Evolutionary conservation across 2,329 filamentous ascomycete species (phyloP).

Genomic region (Sporothrix dimorphospora): DNA sequence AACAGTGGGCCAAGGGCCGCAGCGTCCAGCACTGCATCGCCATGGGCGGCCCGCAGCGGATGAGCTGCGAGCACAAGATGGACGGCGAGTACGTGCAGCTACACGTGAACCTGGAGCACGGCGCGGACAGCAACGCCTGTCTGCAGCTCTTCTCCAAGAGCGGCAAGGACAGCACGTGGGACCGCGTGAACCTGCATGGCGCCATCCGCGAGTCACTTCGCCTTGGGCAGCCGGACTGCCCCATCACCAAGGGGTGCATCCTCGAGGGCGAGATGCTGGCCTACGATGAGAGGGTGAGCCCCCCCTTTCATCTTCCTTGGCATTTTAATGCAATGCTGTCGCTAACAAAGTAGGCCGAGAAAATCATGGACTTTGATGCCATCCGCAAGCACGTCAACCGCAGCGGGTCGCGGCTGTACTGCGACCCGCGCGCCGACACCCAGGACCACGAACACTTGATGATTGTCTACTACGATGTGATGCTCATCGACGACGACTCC

Average conservation of each 20-base stretch:
- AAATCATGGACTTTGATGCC: conserved; percentile 76
- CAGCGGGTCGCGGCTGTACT: conserved; percentile 54
- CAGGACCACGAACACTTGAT: conserved; percentile 58
- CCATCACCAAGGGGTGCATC: conserved; percentile 68
- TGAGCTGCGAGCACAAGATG: conserved; percentile 81
- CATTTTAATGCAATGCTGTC: not conserved
- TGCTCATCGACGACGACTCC: conserved; percentile 58
- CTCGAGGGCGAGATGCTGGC: conserved; percentile 83
- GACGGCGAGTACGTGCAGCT: conserved; percentile 92
- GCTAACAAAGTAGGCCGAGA: conserved; percentile 43
- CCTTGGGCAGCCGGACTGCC: conserved; percentile 61
- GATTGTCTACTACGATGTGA: conserved; percentile 64
- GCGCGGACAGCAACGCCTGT: conserved; percentile 43
- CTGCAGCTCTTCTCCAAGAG: conserved; percentile 91
- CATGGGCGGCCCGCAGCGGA: conserved; percentile 57
- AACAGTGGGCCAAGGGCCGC: conserved; percentile 66
- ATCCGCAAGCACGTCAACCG: conserved; percentile 79
- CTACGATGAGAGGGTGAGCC: conserved; percentile 61
- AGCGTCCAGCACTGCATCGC: conserved; percentile 75
- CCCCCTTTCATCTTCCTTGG: not conserved
- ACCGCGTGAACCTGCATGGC: conserved; percentile 65
- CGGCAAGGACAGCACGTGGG: conserved; percentile 82
- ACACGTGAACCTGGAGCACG: conserved; percentile 70
- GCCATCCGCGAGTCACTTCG: conserved; percentile 66
- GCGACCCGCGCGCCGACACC: not conserved